Conservation (phyloP, 208 protist species). For the Leishmania gerbilli region DNA sequence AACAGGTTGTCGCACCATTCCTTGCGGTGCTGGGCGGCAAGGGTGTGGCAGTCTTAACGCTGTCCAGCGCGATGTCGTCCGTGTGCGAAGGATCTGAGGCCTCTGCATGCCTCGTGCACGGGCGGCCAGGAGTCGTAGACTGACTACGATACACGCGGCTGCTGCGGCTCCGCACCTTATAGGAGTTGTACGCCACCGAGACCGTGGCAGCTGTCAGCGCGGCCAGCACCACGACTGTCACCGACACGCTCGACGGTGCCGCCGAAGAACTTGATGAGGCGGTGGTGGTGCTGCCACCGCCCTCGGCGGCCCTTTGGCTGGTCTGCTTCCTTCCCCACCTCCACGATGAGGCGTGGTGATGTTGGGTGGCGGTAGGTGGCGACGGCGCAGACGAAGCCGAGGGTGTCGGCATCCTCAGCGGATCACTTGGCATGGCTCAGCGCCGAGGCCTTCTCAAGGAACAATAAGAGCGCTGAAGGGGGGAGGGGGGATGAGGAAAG, state of each 20-base stretch:
- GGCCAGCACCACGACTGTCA: constrained; percentile 2
- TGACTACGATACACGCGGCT: not conserved
- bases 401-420: not conserved
- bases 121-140: constrained; percentile 5
- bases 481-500: not conserved
- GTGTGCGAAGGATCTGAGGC: not conserved
- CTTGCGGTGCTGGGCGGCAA: not conserved
- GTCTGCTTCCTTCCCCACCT: not conserved
- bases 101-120: not conserved
- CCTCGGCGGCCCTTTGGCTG: not conserved
- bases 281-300: not conserved
- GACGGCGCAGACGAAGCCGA: not conserved
- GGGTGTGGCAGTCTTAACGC: not conserved
- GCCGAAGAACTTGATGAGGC: not conserved
- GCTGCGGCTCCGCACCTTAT: not conserved
- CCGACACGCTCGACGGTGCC: not conserved
- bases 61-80: not conserved
- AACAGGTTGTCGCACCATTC: not conserved
- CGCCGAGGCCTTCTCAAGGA: not conserved
- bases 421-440: not conserved
- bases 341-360: not conserved
- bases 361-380: not conserved
- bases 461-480: not conserved
- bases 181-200: constrained; percentile 15
- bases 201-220: constrained; percentile 13